Percentiles rank a stretch among this genome's conserved stretches.
These are phyloP conservation scores for Kodamaea sp. DNA, from an alignment of 1,139 yeast species.

Conservation along the genomic window DNA sequence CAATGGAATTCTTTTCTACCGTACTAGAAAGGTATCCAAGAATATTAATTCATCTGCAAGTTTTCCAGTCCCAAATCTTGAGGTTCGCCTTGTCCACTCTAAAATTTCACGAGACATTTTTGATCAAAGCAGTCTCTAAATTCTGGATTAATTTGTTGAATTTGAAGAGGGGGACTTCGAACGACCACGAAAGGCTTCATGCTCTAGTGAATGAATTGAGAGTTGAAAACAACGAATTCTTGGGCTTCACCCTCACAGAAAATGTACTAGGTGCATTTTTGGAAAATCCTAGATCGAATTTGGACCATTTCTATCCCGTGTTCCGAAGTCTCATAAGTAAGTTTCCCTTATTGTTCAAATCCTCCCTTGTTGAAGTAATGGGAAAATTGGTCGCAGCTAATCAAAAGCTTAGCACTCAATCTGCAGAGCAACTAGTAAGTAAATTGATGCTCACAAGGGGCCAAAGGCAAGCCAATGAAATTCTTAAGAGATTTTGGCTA, in stretches of 20 bases:
- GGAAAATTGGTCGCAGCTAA: slow-evolving; percentile 11
- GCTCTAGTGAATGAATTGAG: slow-evolving; percentile 28
- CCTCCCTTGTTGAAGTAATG: slow-evolving; percentile 39
- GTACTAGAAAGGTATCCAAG: slow-evolving; percentile 54
- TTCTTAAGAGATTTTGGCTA: slow-evolving; percentile 68
- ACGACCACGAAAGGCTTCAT: slow-evolving; percentile 44
- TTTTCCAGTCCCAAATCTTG: slow-evolving; percentile 37
- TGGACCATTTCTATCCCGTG: slow-evolving; percentile 58
- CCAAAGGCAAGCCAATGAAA: slow-evolving; percentile 54
- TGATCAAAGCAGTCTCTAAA: slow-evolving; percentile 58
- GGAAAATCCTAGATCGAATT: slow-evolving; percentile 58
- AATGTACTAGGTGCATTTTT: slow-evolving; percentile 39
- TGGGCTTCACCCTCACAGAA: slow-evolving; percentile 39
- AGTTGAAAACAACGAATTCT: slow-evolving; percentile 16
- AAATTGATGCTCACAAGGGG: slow-evolving; percentile 67
- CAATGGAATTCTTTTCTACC: slow-evolving; percentile 44
- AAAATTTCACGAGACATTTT: slow-evolving; percentile 60
- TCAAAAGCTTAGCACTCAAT: neutral
- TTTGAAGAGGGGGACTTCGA: slow-evolving; percentile 52
- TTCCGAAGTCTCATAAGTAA: slow-evolving; percentile 55
- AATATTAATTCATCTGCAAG: slow-evolving; percentile 38
- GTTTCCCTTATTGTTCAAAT: slow-evolving; percentile 48
- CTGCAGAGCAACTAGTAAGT: slow-evolving; percentile 42
- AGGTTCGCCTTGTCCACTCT: slow-evolving; percentile 48
- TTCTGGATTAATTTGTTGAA: slow-evolving; percentile 66